Percentiles rank a stretch among this genome's conserved stretches.
These are phyloP conservation scores for Trichosporon ovoides DNA, from an alignment of 1,284 basidiomycete genomes.

Conservation along the genomic window DNA sequence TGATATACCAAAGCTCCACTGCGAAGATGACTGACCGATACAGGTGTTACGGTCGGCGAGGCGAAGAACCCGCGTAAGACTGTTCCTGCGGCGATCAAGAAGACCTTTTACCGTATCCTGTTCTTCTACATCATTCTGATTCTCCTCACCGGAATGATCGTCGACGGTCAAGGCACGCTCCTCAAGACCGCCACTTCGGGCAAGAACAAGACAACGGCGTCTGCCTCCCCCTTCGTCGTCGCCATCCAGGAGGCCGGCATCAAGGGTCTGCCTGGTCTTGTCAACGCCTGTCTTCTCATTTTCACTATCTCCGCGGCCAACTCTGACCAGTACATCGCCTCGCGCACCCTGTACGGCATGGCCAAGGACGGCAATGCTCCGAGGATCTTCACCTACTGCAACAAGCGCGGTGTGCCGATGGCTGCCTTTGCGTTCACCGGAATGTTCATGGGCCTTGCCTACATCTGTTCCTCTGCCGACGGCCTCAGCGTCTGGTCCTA, in stretches of 20 bases:
- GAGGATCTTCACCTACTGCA: slow-evolving; percentile 51
- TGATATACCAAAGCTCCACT: background rate
- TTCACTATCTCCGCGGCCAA: slow-evolving; percentile 55
- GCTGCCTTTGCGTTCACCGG: slow-evolving; percentile 46
- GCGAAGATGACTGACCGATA: background rate
- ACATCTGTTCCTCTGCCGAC: slow-evolving; percentile 29
- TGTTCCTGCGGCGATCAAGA: slow-evolving; percentile 57
- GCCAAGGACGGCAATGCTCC: slow-evolving; percentile 55
- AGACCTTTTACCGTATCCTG: slow-evolving; percentile 56
- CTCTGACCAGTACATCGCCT: slow-evolving; percentile 55
- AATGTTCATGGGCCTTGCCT: slow-evolving; percentile 44
- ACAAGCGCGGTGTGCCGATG: slow-evolving; percentile 49
- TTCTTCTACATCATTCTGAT: slow-evolving; percentile 59
- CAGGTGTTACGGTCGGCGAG: slow-evolving; percentile 49
- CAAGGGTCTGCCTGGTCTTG: slow-evolving; percentile 48
- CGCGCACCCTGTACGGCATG: slow-evolving; percentile 55
- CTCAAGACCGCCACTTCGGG: slow-evolving; percentile 51
- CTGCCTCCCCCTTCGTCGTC: slow-evolving; percentile 68
- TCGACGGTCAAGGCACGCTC: slow-evolving; percentile 42
- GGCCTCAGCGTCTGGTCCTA: slow-evolving; percentile 57
- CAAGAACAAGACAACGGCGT: slow-evolving; percentile 57
- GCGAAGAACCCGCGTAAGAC: slow-evolving; percentile 57
- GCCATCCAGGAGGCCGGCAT: slow-evolving; percentile 51
- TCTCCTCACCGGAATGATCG: slow-evolving; percentile 62
- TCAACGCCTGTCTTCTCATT: slow-evolving; percentile 47